These are phyloP conservation scores for Fusarium redolens DNA, from an alignment of 2,329 filamentous ascomycete genomes.

Conservation along the genomic window DNA sequence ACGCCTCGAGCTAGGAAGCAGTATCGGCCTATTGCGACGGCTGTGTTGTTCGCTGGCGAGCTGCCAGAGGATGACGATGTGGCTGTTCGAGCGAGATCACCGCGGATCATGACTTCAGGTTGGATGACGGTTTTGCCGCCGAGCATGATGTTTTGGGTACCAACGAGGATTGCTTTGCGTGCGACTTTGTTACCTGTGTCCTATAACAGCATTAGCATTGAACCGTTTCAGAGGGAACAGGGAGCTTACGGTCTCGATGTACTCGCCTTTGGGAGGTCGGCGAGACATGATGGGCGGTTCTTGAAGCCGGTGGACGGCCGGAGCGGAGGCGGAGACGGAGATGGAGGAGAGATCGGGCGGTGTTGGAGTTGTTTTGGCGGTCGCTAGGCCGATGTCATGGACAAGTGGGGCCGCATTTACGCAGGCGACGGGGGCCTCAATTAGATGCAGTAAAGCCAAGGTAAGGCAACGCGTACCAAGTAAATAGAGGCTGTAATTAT, in stretches of 20 bases:
- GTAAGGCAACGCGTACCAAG: background rate
- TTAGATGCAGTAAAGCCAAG: background rate
- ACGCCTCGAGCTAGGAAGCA: conserved; percentile 86
- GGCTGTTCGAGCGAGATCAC: conserved; percentile 78
- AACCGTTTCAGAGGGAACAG: background rate
- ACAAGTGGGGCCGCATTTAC: conserved; percentile 33
- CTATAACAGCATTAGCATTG: conserved; percentile 57
- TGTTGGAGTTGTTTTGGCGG: conserved; percentile 22
- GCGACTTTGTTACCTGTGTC: conserved; percentile 99
- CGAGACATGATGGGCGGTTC: conserved; percentile 71
- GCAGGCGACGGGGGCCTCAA: conserved; percentile 9
- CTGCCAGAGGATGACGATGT: conserved; percentile 55
- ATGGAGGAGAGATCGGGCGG: conserved; percentile 24
- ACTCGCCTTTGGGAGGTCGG: conserved; percentile 86
- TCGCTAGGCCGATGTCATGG: conserved; percentile 27
- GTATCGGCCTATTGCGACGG: conserved; percentile 91
- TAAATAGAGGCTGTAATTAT: background rate
- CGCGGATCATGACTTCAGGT: conserved; percentile 92
- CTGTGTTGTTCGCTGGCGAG: conserved; percentile 65
- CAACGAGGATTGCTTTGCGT: conserved; percentile 88
- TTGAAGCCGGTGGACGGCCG: conserved; percentile 18
- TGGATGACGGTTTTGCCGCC: conserved; percentile 97
- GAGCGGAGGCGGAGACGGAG: conserved; percentile 18
- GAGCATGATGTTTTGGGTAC: conserved; percentile 97
- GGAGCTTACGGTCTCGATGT: conserved; percentile 88